Evolutionary conservation across 139 green algal species (phyloP), one percentile per base, ranked within the genome.

Genomic region (Zygnema cylindricum): DNA sequence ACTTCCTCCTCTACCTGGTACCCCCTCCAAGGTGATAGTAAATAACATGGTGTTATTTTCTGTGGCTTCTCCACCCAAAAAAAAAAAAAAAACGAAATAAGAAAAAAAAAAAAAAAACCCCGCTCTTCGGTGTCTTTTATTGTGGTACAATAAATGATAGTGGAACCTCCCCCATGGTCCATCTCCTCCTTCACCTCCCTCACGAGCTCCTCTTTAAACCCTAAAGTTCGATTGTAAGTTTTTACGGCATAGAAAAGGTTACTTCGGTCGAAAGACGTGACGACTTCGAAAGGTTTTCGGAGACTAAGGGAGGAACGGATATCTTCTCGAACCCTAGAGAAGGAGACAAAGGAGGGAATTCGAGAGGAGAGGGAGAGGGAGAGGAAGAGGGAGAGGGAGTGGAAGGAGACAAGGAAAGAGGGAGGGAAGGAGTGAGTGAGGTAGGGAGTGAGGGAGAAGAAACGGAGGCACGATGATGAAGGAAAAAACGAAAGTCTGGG

Each of bases 91-190:
- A n/a, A n/a, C n/a, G n/a, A n/a, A n/a, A n/a, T n/a, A n/a, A n/a
- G n/a, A n/a, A n/a, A n/a, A n/a, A n/a, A n/a, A n/a, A n/a, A n/a
- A n/a, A n/a, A n/a, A n/a, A n/a, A n/a, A n/a, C n/a, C n/a, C n/a
- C n/a, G n/a, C 3, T 94, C 87, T 91, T 98, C 96, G 71, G 95
- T 97, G 75, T 98, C 95, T 0, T 90, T 91, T 0, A 94, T 90
- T 16, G 92, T 94, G n/a, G 98, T 87, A 93, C 96, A 98, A 93
- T 99, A 99, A 3, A 99, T 90, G 84, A 99, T 98, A 87, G 81
- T 90, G 16, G 85, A 90, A 32, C 96, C 97, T 81, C 96, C 96
- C 88, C 2, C 30, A n/a, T n/a, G n/a, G 3, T 32, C 43, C 23
- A 90, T 36, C 69, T 57, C 41, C 35, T 76, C 32, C 25, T 86